phyloP scores from a whole-genome alignment of 139 green algal species.

The Chlamydomonas sp. region DNA sequence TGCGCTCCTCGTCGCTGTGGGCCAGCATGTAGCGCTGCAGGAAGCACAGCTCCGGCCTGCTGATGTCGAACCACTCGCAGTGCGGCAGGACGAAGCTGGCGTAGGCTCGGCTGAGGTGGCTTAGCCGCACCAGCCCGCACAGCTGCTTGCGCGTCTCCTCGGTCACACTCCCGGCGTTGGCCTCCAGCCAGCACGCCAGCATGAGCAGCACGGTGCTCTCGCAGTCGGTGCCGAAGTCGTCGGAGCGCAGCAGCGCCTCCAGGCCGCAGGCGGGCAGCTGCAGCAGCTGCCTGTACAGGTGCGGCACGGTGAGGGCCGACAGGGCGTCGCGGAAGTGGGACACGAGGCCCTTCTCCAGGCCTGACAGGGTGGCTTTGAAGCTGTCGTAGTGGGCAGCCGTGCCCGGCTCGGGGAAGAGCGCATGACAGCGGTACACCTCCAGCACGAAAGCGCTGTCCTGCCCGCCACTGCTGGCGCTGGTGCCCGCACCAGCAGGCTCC shows the following conservation, averaged over 20 bases:
- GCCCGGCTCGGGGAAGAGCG: too few relatives aligned
- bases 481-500: too few relatives aligned
- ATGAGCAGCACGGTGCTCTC: neutral
- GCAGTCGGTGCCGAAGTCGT: neutral
- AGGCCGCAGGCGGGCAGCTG: neutral
- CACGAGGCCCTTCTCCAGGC: too few relatives aligned
- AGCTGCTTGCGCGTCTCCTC: neutral
- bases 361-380: too few relatives aligned
- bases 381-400: too few relatives aligned
- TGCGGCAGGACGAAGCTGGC: neutral
- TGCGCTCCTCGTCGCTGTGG: too few relatives aligned
- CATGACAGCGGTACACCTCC: too few relatives aligned
- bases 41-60: neutral
- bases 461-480: too few relatives aligned
- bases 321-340: too few relatives aligned
- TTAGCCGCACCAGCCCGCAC: neutral
- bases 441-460: too few relatives aligned
- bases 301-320: too few relatives aligned
- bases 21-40: neutral
- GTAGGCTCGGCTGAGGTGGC: neutral
- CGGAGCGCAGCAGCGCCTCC: neutral
- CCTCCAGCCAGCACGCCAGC: neutral
- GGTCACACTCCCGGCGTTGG: neutral
- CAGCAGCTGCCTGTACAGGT: neutral
- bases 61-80: neutral